Evolutionary conservation across 139 green algal genomes (phyloP).

Genomic region (Coelastrella sp.): DNA sequence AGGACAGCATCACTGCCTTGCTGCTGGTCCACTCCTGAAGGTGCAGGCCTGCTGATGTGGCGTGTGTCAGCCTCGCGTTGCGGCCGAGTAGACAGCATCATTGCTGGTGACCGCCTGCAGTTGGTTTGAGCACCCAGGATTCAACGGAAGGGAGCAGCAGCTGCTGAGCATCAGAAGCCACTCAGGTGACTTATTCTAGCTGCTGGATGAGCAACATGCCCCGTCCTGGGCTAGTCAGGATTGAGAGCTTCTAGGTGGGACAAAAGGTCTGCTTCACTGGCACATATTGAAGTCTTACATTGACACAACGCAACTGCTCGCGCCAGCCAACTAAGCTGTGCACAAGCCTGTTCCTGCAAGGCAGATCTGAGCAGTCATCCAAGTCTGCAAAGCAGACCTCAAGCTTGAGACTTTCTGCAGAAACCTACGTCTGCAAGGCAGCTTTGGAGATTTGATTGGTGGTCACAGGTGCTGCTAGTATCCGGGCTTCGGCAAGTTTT

Average conservation of each 20-base stretch:
- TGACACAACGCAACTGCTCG: too few species aligned
- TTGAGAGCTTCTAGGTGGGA: too few species aligned
- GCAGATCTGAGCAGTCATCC: too few species aligned
- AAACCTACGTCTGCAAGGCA: neutral
- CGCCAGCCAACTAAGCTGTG: too few species aligned
- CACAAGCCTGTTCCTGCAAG: too few species aligned
- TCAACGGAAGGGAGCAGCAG: neutral
- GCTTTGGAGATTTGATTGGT: neutral
- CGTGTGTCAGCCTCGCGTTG: constrained; percentile 1
- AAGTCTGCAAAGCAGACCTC: neutral
- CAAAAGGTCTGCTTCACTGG: too few species aligned
- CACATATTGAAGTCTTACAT: too few species aligned
- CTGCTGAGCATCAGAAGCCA: too few species aligned
- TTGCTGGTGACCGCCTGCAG: constrained; percentile 48
- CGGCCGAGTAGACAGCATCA: constrained; percentile 54
- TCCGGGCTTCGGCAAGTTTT: constrained; percentile 56
- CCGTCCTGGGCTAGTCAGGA: too few species aligned
- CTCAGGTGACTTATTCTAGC: too few species aligned
- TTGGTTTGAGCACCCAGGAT: neutral
- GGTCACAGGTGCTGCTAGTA: constrained; percentile 47
- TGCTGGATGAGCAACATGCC: too few species aligned
- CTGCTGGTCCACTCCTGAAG: constrained; percentile 14
- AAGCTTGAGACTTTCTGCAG: neutral
- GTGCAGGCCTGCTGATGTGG: neutral
- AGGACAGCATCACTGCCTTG: constrained; percentile 56